Evolutionary conservation across 371 early-diverging fungal species (phyloP), one percentile per base, ranked within the genome.

Genomic region (Mucor mucedo): DNA sequence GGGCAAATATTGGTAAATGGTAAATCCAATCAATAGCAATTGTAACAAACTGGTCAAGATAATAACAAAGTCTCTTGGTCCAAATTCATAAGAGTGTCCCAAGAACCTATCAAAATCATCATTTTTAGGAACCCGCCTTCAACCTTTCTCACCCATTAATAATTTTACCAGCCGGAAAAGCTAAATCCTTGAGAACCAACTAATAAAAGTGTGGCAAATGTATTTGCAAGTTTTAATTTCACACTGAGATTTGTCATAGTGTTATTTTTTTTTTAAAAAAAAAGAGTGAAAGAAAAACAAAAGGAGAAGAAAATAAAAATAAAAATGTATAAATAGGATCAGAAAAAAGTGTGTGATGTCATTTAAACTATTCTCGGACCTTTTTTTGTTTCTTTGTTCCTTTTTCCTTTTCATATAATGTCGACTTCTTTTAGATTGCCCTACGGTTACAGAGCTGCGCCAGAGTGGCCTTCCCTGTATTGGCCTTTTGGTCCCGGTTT

Each of bases 391-490:
- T 29, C 6, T 29, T 16, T 39, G n/a, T 35, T 29, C 48, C 30
- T 40, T 44, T 63, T 56, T 28, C 21, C 33, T 50, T 49, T 30
- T 62, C 14, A 53, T 27, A 35, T 28, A 49, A 77, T 73, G 73
- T 73, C 77, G 16, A 66, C 75, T 21, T 75, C 76, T 2, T 84
- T 85, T 62, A 63, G 74, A 40, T 70, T 81, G 33, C 88, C 88
- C 32, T 77, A 79, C 52, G 88, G 83, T 13, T 88, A 88, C 60
- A 57, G 35, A 42, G 74, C 53, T 38, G 81, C 85, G 16, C 86
- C 87, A 21, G 58, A 71, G 28, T 88, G 87, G 87, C 88, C 88
- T 29, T 76, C 87, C 5, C 76, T 88, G 14, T 88, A 88, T 62
- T 85, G 87, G 87, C 88, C 88, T 11, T 79, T 86, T 50, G 72